phyloP scores from a whole-genome alignment of 2,329 filamentous ascomycete species.

The Arthroderma sp. region DNA sequence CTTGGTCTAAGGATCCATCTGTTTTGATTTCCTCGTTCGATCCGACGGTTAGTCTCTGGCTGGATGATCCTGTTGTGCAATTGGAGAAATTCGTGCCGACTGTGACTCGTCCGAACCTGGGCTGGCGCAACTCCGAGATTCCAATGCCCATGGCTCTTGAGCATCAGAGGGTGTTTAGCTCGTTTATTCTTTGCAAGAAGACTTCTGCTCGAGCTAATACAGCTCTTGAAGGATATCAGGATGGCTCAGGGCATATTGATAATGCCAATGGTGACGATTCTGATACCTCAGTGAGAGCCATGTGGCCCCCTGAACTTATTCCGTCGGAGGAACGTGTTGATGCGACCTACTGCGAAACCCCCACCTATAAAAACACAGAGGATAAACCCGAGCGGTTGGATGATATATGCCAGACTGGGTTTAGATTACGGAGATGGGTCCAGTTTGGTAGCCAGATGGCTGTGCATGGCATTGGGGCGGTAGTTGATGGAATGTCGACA shows the following conservation, averaged over 20 bases:
- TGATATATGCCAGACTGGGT: conserved; percentile 56
- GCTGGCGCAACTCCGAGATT: conserved; percentile 29
- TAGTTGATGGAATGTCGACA: conserved; percentile 41
- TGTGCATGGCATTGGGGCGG: conserved; percentile 28
- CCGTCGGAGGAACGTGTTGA: conserved; percentile 49
- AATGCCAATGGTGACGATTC: conserved; percentile 3
- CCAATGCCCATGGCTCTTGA: conserved; percentile 43
- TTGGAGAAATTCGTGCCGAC: conserved; percentile 28
- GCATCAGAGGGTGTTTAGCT: conserved; percentile 45
- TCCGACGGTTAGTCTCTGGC: conserved; percentile 56
- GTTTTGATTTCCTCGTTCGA: conserved; percentile 62
- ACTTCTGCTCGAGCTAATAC: conserved; percentile 21
- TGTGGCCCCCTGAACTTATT: conserved; percentile 66
- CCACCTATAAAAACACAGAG: conserved; percentile 13
- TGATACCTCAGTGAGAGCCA: conserved; percentile 20
- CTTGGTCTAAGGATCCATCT: conserved; percentile 52
- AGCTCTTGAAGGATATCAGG: no score
- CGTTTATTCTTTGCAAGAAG: conserved; percentile 52
- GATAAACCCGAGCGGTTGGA: conserved; percentile 39
- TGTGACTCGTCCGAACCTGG: conserved; percentile 8
- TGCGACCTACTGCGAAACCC: conserved; percentile 21
- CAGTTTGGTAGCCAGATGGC: conserved; percentile 37
- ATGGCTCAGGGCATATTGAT: no score
- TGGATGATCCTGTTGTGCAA: conserved; percentile 58
- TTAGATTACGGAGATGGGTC: conserved; percentile 65